These are phyloP conservation scores for Aspergillus transmontanensis DNA, from an alignment of 2,329 filamentous ascomycete species.

Conservation along the genomic window DNA sequence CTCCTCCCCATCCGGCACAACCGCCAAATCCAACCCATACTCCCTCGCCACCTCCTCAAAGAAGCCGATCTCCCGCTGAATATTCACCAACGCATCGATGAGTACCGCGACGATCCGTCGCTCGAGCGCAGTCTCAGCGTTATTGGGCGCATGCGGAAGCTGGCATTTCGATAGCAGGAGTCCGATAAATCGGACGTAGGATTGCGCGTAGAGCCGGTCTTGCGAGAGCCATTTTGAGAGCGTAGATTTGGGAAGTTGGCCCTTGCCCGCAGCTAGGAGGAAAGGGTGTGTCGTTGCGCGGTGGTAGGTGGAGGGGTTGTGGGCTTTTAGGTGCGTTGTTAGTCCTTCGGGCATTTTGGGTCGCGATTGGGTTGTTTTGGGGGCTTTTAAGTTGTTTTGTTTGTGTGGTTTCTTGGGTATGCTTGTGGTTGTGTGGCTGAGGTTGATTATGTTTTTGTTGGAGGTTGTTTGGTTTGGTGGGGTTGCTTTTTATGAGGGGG, in stretches of 20 bases:
- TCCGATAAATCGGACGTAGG: constrained; percentile 69
- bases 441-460: neutral
- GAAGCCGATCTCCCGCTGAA: constrained; percentile 67
- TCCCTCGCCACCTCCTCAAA: constrained; percentile 65
- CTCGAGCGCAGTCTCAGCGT: constrained; percentile 44
- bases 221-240: constrained; percentile 71
- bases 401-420: neutral
- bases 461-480: neutral
- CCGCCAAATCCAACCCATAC: constrained; percentile 58
- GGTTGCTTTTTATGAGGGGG: neutral
- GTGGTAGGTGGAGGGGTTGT: constrained; percentile 53
- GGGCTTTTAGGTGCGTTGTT: constrained; percentile 59
- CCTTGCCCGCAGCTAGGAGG: constrained; percentile 65
- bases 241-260: constrained; percentile 58
- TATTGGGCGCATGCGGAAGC: constrained; percentile 45
- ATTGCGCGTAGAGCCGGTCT: constrained; percentile 71
- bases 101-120: constrained; percentile 64
- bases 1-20: constrained; percentile 36
- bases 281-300: constrained; percentile 68
- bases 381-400: no score
- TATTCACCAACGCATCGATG: constrained; percentile 66
- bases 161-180: constrained; percentile 64
- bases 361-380: no score
- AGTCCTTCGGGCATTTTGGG: constrained; percentile 40
- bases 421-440: neutral